Base-by-base conservation (phyloP, 2,329 filamentous ascomycete genomes). In the Raffaelea albimanens region DNA sequence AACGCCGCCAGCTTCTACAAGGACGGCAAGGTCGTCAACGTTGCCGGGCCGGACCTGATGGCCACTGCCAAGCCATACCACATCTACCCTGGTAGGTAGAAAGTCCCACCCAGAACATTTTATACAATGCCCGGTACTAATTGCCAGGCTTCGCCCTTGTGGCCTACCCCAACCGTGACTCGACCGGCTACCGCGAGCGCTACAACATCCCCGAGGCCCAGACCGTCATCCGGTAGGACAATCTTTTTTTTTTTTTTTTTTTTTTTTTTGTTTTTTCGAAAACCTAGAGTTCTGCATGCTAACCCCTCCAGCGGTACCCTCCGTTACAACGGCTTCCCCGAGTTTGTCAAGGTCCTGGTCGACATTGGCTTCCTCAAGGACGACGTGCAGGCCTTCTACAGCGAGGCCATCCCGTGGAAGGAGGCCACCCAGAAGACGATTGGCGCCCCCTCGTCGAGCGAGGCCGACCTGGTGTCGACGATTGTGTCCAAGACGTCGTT, bases 111-210 rank as follows among this genome's bases (percentile, higher is more conserved):
- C 2, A 40, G 22, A 10, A 7, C 38, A 25, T n/a, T 23, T 3
- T 43, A 31, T 21, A 48, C 34, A 9, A 23, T 11, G 3, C 13
- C 25, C 13, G 25, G 13, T 13, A 29, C 7, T 7, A 29, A 29
- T 29, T 29, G 5, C 11, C 31, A 33, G 87, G 87, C 50, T 96
- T 82, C 65, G 83, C 85, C 45, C 91, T 95, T 58, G 89, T 96
- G 56, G 88, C 85, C 39, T 97, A 97, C 86, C 85, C 86, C 49
- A 97, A 97, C 80, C 77, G 90, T 57, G 90, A 97, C 69, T 90
- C 83, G 19, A 93, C 87, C 16, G 75, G 78, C 9, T 97, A 93
- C 80, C 83, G 81, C 62, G 83, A 95, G 74, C 81, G 87, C 53
- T 96, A 96, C 77, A 69, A 80, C 67, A 96, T 96, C 61, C 89